Conservation (phyloP, 1,284 basidiomycete genomes). For the Fomitopsis pinicola region DNA sequence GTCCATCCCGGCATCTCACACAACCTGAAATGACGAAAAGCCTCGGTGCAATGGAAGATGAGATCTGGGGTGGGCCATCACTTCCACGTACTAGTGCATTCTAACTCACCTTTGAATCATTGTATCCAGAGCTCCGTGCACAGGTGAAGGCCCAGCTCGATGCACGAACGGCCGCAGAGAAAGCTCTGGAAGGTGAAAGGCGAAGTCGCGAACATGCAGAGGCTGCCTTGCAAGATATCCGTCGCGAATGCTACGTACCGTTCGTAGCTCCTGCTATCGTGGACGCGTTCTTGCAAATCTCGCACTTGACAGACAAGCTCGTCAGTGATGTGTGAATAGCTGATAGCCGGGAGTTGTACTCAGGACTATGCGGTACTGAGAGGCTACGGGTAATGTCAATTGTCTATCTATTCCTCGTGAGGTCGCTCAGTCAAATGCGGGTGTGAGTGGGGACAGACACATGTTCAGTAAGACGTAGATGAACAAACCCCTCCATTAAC, state of each 20-base stretch:
- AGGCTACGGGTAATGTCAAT: too few relatives aligned
- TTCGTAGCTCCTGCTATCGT: slow-evolving; percentile 45
- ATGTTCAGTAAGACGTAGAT: too few relatives aligned
- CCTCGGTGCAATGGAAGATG: neutral
- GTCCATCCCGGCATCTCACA: too few relatives aligned
- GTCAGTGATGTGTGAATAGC: too few relatives aligned
- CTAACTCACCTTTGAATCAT: neutral
- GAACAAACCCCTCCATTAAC: too few relatives aligned
- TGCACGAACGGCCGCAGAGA: slow-evolving; percentile 14
- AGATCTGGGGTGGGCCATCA: neutral
- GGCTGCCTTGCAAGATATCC: slow-evolving; percentile 31
- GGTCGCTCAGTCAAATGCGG: too few relatives aligned
- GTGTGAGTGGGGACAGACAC: too few relatives aligned
- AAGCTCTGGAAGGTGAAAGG: slow-evolving; percentile 30
- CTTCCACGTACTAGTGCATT: too few relatives aligned
- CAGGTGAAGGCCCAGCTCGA: slow-evolving; percentile 11
- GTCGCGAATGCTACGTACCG: slow-evolving; percentile 36
- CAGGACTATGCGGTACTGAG: too few relatives aligned
- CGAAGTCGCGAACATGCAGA: slow-evolving; percentile 30
- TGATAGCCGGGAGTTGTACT: too few relatives aligned
- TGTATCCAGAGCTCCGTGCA: slow-evolving; percentile 12
- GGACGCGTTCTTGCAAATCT: slow-evolving; percentile 37
- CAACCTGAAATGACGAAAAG: neutral
- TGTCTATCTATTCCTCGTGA: too few relatives aligned
- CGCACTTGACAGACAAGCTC: slow-evolving; percentile 22